These are phyloP conservation scores for Furcasterigmium furcatum DNA, from an alignment of 2,329 filamentous ascomycete species.

Conservation along the genomic window DNA sequence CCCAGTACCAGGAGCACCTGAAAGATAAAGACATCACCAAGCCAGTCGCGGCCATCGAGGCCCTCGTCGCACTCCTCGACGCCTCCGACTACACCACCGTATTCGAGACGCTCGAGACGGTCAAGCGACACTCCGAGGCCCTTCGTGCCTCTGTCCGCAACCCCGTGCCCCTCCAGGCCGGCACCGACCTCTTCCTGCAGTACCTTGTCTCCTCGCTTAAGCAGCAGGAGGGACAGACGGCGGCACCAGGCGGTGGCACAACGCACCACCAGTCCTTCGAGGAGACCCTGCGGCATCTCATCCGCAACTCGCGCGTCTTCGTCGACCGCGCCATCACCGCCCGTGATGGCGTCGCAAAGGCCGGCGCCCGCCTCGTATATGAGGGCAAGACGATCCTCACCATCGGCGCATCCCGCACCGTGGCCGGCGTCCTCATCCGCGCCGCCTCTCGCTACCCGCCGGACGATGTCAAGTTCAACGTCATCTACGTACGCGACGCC, in stretches of 20 bases:
- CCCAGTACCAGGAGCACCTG: constrained; percentile 51
- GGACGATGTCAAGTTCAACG: constrained; percentile 67
- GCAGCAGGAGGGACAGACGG: constrained; percentile 40
- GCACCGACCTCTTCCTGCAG: constrained; percentile 92
- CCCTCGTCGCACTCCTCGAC: constrained; percentile 82
- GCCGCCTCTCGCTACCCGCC: constrained; percentile 61
- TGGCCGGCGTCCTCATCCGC: constrained; percentile 70
- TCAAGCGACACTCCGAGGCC: constrained; percentile 72
- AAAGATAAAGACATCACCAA: constrained; percentile 84
- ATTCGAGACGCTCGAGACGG: constrained; percentile 86
- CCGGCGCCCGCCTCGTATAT: constrained; percentile 73
- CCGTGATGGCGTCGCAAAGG: constrained; percentile 76
- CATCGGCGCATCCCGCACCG: constrained; percentile 82
- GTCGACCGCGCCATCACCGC: constrained; percentile 83
- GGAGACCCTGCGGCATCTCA: constrained; percentile 75
- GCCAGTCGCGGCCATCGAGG: constrained; percentile 91
- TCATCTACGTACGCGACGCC: constrained; percentile 73
- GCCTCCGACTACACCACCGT: constrained; percentile 80
- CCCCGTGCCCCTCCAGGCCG: constrained; percentile 86
- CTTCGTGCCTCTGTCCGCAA: constrained; percentile 81
- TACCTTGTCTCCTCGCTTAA: constrained; percentile 78
- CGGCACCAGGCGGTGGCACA: constrained; percentile 15
- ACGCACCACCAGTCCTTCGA: constrained; percentile 59
- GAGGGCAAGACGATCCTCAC: constrained; percentile 84
- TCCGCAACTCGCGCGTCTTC: constrained; percentile 84